Evolutionary conservation across 495 filamentous ascomycete species (phyloP), one percentile per base, ranked within the genome.

Genomic region (Talaromyces proteolyticus): DNA sequence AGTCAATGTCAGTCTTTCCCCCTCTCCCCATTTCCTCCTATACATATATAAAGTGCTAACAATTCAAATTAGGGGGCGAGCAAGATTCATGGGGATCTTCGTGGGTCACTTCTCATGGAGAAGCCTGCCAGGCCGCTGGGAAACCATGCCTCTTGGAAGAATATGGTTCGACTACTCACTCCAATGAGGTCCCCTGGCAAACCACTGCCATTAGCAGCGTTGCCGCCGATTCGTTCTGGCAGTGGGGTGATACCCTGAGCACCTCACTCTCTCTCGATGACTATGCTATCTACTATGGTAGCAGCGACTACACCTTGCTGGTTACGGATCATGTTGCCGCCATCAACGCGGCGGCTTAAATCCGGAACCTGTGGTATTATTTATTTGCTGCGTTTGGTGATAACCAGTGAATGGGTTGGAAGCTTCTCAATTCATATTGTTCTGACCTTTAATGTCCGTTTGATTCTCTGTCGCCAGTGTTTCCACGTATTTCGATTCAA

Each of bases 91-190:
- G 74, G 70, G 77, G 76, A 4, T 72, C 73, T 34, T 66, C 69
- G 39, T 87, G 84, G 84, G 73, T 87, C 52, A 65, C 63, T 4
- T 72, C 83, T 44, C 84, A 88, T 51, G 80, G 75, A 1, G 69
- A 63, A 0, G 70, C 77, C 1, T 81, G 79, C 49, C 63, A 65
- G 34, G 74, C 72, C 12, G 74, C 72, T 11, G 75, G 74, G 16
- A 88, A 87, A 64, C 83, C 85, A 0, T 84, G 85, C 36, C 68
- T 88, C 17, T 74, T 84, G 43, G 85, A 88, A 54, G 85, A 87
- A 59, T 88, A 88, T 53, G 82, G 82, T 53, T 57, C 76, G 37
- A 72, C 64, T 3, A 68, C 55, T 42, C 73, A 61, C 47, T 75
- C 56, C 60, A 61, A 29, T 53, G 64, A 80, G 57, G 66, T 66